These are phyloP conservation scores for Boeremia lycopersici DNA, from an alignment of 2,329 filamentous ascomycete species.

Conservation along the genomic window DNA sequence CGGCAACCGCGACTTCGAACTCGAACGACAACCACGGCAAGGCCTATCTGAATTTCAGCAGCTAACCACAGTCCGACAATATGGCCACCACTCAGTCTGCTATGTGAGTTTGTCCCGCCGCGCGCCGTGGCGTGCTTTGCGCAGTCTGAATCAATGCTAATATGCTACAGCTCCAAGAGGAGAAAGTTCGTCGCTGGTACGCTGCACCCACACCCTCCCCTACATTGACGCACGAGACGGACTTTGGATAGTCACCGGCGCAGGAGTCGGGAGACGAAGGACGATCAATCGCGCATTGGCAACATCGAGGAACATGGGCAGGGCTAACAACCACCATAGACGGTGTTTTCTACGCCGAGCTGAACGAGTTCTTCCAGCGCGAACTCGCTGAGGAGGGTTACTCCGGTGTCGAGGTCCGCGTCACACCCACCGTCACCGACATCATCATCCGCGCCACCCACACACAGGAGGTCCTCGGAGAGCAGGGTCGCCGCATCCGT, in stretches of 20 bases:
- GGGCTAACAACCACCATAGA: conserved; percentile 58
- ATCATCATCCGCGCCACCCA: conserved; percentile 99
- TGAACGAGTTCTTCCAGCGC: conserved; percentile 99
- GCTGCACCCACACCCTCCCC: conserved; percentile 31
- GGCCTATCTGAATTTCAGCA: conserved; percentile 46
- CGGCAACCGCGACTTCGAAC: conserved; percentile 7
- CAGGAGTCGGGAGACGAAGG: conserved; percentile 1
- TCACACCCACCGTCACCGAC: conserved; percentile 99
- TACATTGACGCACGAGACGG: conserved; percentile 3
- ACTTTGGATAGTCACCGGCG: conserved; percentile 13
- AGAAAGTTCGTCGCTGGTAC: conserved; percentile 68
- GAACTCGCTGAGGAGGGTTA: conserved; percentile 99
- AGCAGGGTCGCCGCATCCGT: conserved; percentile 99
- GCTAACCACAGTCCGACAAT: conserved; percentile 43
- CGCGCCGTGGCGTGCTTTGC: neutral
- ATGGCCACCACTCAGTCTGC: conserved; percentile 51
- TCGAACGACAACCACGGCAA: conserved; percentile 25
- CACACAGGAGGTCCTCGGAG: conserved; percentile 99
- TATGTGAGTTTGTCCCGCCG: conserved; percentile 43
- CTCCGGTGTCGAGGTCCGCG: conserved; percentile 99
- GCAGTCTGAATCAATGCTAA: conserved; percentile 30
- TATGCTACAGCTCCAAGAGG: conserved; percentile 74
- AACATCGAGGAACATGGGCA: conserved; percentile 9
- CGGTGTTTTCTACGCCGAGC: conserved; percentile 99
- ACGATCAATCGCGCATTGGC: conserved; percentile 11